phyloP scores from a whole-genome alignment of 2,329 filamentous ascomycete species.

The Trichoderma guizhouense region DNA sequence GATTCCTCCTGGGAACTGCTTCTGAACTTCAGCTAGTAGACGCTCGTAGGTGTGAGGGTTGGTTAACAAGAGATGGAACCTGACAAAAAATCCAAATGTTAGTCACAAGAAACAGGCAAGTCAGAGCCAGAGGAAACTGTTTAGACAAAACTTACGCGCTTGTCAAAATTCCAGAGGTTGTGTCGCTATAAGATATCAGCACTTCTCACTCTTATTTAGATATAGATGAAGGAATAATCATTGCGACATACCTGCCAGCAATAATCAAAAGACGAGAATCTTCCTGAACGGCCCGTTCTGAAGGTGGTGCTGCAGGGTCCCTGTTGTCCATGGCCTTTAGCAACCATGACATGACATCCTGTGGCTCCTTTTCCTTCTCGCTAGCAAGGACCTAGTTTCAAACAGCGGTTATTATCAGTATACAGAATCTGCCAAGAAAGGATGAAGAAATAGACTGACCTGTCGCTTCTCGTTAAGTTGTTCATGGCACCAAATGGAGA shows the following conservation, averaged over 20 bases:
- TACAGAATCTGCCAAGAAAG: not conserved
- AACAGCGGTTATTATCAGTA: not conserved
- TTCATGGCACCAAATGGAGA: conserved; percentile 26
- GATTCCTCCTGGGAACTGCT: not conserved
- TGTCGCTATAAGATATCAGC: not conserved
- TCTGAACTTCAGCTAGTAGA: not conserved
- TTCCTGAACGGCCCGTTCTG: not conserved
- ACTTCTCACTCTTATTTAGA: too few species aligned
- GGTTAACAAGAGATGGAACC: not conserved
- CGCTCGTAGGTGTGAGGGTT: not conserved
- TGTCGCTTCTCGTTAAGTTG: conserved; percentile 16
- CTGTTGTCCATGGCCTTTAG: not conserved
- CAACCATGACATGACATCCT: not conserved
- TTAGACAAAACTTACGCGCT: not conserved
- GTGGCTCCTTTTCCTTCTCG: not conserved
- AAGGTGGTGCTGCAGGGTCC: not conserved
- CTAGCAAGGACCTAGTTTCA: not conserved
- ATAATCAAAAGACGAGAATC: not conserved
- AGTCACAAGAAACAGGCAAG: not conserved
- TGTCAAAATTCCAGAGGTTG: not conserved
- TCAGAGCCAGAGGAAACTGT: not conserved
- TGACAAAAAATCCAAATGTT: not conserved
- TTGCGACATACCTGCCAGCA: not conserved
- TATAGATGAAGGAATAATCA: not conserved
- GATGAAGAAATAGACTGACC: not conserved